Evolutionary conservation across 371 early-diverging fungal genomes (phyloP).

Genomic region (Mucor mucedo): DNA sequence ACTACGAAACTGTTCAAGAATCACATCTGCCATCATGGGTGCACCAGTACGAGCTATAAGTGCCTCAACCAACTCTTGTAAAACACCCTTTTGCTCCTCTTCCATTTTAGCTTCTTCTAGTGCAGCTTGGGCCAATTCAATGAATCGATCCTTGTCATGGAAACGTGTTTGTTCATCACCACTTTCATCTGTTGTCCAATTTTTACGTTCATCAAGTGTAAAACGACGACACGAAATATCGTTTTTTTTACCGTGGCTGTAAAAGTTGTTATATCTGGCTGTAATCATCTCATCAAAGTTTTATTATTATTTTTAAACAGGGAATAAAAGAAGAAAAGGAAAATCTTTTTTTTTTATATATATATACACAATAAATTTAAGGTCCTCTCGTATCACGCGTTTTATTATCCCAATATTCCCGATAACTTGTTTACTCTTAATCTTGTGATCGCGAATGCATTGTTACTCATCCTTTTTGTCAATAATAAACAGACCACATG

Average conservation of each 20-base stretch:
- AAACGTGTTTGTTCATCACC: constrained; percentile 21
- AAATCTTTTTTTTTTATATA: neutral
- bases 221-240: constrained; percentile 20
- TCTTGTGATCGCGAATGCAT: neutral
- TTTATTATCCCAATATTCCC: constrained; percentile 1
- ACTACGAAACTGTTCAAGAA: constrained; percentile 40
- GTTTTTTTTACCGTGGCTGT: constrained; percentile 1
- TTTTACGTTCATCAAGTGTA: constrained; percentile 18
- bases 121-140: constrained; percentile 46
- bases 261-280: constrained; percentile 12
- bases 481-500: constrained; percentile 1
- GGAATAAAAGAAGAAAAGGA: constrained; percentile 6
- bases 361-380: neutral
- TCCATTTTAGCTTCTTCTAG: constrained; percentile 42
- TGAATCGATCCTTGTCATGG: constrained; percentile 36
- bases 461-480: neutral
- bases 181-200: constrained; percentile 31
- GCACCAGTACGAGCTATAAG: constrained; percentile 40
- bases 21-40: constrained; percentile 34
- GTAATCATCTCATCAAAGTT: constrained; percentile 19
- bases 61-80: constrained; percentile 42
- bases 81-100: constrained; percentile 43
- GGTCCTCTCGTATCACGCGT: constrained; percentile 17
- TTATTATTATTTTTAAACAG: neutral
- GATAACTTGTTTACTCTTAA: neutral